Conservation (phyloP, 495 filamentous ascomycete genomes). For the Daldinia loculata region DNA sequence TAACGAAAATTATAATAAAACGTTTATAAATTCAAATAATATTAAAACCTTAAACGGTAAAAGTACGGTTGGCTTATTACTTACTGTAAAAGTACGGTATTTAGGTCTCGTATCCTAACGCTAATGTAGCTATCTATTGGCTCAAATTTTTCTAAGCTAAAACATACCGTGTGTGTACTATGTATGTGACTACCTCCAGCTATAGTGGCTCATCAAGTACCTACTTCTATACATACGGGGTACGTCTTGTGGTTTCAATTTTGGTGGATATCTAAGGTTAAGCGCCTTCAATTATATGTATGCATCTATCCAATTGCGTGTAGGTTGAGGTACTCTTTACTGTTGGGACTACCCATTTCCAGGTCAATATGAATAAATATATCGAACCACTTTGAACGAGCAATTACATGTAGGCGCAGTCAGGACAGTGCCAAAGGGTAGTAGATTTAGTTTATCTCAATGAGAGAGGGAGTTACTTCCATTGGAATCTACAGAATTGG, state of each 20-base stretch:
- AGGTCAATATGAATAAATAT: not conserved
- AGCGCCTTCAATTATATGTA: not conserved
- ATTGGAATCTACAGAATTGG: not conserved
- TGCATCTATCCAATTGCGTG: not conserved
- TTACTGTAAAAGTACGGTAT: too few species aligned
- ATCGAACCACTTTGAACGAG: not conserved
- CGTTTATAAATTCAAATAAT: too few species aligned
- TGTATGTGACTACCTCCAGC: not conserved
- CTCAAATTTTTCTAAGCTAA: conserved; percentile 25
- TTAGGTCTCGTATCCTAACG: too few species aligned
- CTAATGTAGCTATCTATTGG: conserved; percentile 23
- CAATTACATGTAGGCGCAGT: not conserved
- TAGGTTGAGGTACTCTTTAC: not conserved
- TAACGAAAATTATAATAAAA: too few species aligned
- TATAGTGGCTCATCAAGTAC: not conserved
- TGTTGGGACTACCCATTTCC: not conserved
- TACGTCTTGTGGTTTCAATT: not conserved
- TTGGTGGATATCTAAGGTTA: not conserved
- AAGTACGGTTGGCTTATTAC: too few species aligned
- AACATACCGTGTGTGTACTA: conserved; percentile 4
- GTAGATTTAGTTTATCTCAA: not conserved
- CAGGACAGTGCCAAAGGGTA: not conserved
- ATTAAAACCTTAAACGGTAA: too few species aligned
- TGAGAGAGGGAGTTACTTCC: not conserved
- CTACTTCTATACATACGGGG: conserved; percentile 3